phyloP scores from a whole-genome alignment of 1,139 yeast species.

The Suhomyces atakaporum region DNA sequence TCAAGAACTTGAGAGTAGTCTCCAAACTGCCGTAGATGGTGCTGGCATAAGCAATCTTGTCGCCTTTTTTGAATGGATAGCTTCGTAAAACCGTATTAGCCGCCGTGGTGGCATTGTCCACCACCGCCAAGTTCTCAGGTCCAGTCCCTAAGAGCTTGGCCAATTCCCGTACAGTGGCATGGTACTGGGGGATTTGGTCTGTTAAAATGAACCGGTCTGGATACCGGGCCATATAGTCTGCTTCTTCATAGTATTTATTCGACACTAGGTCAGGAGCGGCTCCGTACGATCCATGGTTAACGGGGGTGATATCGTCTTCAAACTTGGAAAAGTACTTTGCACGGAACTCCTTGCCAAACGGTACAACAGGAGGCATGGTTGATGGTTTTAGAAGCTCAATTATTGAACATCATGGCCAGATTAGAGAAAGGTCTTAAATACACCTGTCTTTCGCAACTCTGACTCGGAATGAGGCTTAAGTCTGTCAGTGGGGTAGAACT shows the following conservation, averaged over 20 bases:
- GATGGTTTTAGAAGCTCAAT: no score
- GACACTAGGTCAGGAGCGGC: constrained; percentile 44
- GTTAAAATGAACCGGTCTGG: constrained; percentile 45
- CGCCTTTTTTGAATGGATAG: constrained; percentile 54
- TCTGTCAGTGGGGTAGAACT: no score
- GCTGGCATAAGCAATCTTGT: constrained; percentile 50
- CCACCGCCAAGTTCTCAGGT: constrained; percentile 47
- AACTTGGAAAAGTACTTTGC: constrained; percentile 45
- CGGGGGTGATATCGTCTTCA: constrained; percentile 37
- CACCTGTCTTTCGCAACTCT: no score
- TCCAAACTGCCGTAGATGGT: constrained; percentile 62
- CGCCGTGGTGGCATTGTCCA: constrained; percentile 63
- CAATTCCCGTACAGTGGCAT: constrained; percentile 32
- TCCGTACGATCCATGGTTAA: constrained; percentile 62
- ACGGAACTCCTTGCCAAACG: constrained; percentile 58
- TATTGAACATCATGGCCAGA: no score
- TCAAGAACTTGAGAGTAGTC: constrained; percentile 53
- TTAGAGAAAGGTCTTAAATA: no score
- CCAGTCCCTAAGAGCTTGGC: constrained; percentile 48
- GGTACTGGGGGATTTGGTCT: constrained; percentile 26
- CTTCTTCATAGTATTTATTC: constrained; percentile 25
- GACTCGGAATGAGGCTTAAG: no score
- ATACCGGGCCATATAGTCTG: constrained; percentile 31
- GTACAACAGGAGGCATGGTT: constrained; percentile 2
- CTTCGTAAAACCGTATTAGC: constrained; percentile 61